A percentile compares a stretch with the other conserved stretches of the same genome.
These are phyloP conservation scores for Fusarium falciforme DNA, from an alignment of 2,329 filamentous ascomycete genomes.

Conservation along the genomic window DNA sequence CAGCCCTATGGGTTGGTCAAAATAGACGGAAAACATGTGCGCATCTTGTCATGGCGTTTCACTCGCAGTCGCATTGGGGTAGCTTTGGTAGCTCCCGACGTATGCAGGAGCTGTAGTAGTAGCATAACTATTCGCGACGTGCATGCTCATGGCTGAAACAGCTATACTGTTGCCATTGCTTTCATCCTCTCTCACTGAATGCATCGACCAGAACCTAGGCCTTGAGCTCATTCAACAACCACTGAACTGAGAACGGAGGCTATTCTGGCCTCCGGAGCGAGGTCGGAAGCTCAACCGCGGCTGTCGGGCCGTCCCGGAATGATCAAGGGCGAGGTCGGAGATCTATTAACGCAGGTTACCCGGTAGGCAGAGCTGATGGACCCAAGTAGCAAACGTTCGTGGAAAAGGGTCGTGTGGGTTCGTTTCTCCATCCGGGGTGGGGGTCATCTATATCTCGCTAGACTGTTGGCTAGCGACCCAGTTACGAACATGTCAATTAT, in stretches of 20 bases:
- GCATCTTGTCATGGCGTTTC: neutral
- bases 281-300: neutral
- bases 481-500: neutral
- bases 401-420: neutral
- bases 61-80: neutral
- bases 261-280: neutral
- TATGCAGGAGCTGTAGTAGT: neutral
- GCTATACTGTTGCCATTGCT: neutral
- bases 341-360: neutral
- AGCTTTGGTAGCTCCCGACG: neutral
- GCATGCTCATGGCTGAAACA: neutral
- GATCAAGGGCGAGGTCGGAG: neutral
- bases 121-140: neutral
- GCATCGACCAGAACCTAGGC: no score
- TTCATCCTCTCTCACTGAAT: neutral
- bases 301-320: neutral
- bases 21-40: conserved; percentile 35
- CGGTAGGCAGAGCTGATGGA: neutral
- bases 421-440: neutral
- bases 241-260: neutral
- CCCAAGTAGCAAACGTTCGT: neutral
- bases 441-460: neutral
- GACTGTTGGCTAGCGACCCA: neutral
- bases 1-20: conserved; percentile 15
- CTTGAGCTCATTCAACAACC: neutral